phyloP scores from a whole-genome alignment of 2,329 filamentous ascomycete species.

The Tolypocladium paradoxum region DNA sequence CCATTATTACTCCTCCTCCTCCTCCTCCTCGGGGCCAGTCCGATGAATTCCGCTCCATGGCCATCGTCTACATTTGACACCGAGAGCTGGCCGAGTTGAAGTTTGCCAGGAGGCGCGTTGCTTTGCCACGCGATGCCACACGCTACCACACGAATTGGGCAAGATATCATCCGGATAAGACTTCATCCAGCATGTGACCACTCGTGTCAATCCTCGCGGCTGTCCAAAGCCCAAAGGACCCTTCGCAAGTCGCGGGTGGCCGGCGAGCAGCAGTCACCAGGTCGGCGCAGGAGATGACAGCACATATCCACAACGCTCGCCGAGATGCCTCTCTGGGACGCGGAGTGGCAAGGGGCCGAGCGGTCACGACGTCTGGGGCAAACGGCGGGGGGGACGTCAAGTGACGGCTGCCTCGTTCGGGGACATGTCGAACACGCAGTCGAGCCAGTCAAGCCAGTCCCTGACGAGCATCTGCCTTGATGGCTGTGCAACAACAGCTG shows the following conservation, averaged over 20 bases:
- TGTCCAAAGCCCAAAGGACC: background rate
- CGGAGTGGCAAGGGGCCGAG: background rate
- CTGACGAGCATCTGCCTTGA: too few relatives aligned
- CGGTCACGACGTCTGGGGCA: background rate
- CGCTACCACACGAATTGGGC: background rate
- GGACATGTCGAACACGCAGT: too few relatives aligned
- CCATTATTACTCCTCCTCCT: background rate
- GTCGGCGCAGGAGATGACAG: background rate
- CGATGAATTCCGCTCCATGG: background rate
- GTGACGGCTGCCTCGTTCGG: background rate
- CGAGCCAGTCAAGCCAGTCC: too few relatives aligned
- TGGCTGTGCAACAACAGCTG: too few relatives aligned
- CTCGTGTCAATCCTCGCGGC: background rate
- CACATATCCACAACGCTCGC: background rate
- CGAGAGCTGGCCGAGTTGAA: background rate
- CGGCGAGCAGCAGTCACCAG: background rate
- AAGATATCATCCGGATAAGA: background rate
- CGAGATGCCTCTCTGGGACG: background rate
- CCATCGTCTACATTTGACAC: background rate
- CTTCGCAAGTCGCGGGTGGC: background rate
- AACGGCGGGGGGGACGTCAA: background rate
- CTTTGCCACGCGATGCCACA: background rate
- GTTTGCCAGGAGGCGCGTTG: background rate
- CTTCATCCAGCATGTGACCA: too few relatives aligned
- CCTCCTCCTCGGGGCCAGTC: background rate